Conservation (phyloP, 169 alveolate genomes). For the Plasmodium vinckei region DNA sequence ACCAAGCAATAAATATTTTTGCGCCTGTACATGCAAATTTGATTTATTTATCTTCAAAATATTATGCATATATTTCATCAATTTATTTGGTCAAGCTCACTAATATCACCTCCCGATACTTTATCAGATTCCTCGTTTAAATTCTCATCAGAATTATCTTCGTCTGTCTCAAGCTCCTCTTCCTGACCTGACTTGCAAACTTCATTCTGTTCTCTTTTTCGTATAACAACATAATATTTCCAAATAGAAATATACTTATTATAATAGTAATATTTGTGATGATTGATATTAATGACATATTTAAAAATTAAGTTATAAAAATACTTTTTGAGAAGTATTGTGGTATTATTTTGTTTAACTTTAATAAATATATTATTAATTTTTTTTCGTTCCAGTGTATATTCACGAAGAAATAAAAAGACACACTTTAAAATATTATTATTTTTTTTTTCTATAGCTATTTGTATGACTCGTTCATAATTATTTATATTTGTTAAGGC, state of each 20-base stretch:
- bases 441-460: neutral
- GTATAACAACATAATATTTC: constrained; percentile 50
- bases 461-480: neutral
- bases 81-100: too few relatives aligned
- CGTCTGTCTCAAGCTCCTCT: neutral
- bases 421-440: neutral
- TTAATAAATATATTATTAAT: neutral
- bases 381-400: neutral
- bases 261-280: constrained; percentile 52
- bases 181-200: neutral
- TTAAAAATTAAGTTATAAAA: constrained; percentile 37
- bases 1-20: too few relatives aligned
- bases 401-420: neutral
- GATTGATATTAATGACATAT: constrained; percentile 36
- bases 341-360: constrained; percentile 7
- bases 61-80: too few relatives aligned
- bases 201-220: neutral
- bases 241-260: constrained; percentile 49
- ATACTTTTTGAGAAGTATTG: constrained; percentile 18
- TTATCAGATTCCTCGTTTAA: neutral
- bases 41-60: too few relatives aligned
- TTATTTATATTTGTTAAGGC: neutral
- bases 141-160: neutral
- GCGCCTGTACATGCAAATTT: too few relatives aligned
- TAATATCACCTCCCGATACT: neutral